Base-by-base conservation (phyloP, 129 eudicot genomes). In the Arctium minus region DNA sequence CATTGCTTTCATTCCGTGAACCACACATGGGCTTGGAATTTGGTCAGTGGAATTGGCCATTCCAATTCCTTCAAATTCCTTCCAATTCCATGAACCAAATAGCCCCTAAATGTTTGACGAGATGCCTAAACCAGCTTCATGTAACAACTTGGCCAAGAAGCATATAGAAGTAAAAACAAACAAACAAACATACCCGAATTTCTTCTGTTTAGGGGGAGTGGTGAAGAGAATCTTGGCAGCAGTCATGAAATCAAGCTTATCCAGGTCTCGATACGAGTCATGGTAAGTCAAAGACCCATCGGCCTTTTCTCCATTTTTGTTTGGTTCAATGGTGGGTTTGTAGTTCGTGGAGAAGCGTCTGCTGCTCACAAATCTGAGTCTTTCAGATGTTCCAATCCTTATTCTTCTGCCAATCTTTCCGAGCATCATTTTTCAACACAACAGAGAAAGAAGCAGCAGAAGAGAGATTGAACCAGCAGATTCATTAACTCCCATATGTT, bases 191-290 rank as follows among this genome's bases (percentile, higher is more conserved):
- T 82, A 95, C 97, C 98, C 97, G 40, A 95, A 95, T 86, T 88
- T 89, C 90, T 89, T 89, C 88, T 85, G 60, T 75, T 90, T 87
- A 6, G 93, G 92, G 0, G 97, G 93, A 67, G 86, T 82, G 35
- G 90, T 78, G 81, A 92, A 91, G 9, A 93, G 90, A 71, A 95
- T 92, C 83, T 88, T 95, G 70, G 98, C 82, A 65, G 98, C 98
- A 38, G 90, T 82, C 98, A 89, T 89, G 86, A 95, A 95, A 83
- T 95, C 97, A 72, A 95, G 98, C 39, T 95, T 91, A 10, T 88
- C 83, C 0, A 95, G 90, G 50, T 92, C 87, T 74, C 90, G 86
- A 79, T 95, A 92, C 4, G 89, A 89, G 36, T 95, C 97, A 42
- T 75, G 36, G 48, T 78, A 87, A 80, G 87, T 89, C 84, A 89